These are phyloP conservation scores for Lyophyllum decastes DNA, from an alignment of 768 basidiomycete species.

Conservation along the genomic window DNA sequence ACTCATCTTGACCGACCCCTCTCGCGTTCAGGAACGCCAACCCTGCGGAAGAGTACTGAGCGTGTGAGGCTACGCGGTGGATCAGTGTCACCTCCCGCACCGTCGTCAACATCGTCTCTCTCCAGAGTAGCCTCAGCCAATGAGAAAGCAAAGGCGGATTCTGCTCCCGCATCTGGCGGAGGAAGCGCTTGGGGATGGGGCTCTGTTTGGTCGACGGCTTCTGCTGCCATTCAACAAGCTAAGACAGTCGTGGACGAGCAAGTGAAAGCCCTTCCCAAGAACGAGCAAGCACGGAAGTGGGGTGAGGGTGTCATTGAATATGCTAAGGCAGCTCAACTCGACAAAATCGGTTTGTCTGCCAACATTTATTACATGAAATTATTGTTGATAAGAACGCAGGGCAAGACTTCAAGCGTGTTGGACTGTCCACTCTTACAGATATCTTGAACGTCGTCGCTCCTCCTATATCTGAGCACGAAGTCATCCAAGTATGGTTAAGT, in stretches of 20 bases:
- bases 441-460: constrained; percentile 97
- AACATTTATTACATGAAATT: not conserved
- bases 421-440: constrained; percentile 86
- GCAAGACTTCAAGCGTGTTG: constrained; percentile 86
- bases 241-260: constrained; percentile 89
- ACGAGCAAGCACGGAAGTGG: constrained; percentile 89
- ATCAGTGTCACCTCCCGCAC: constrained; percentile 41
- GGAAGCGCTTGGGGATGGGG: constrained; percentile 77
- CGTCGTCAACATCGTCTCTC: constrained; percentile 42
- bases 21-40: constrained; percentile 72
- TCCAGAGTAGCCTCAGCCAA: constrained; percentile 31
- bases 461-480: constrained; percentile 97
- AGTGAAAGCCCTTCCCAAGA: constrained; percentile 83
- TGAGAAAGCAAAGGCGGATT: constrained; percentile 19
- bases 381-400: constrained; percentile 7
- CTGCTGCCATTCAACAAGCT: constrained; percentile 85
- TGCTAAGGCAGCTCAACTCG: constrained; percentile 87
- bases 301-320: constrained; percentile 83
- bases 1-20: constrained; percentile 55
- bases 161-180: constrained; percentile 18
- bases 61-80: constrained; percentile 67
- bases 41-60: constrained; percentile 73
- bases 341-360: constrained; percentile 72
- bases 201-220: constrained; percentile 86
- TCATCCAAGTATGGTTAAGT: constrained; percentile 92